Percentiles rank a stretch among this genome's conserved stretches.
These are phyloP conservation scores for Rubia tinctorum DNA, from an alignment of 305 asterid species.

Conservation along the genomic window DNA sequence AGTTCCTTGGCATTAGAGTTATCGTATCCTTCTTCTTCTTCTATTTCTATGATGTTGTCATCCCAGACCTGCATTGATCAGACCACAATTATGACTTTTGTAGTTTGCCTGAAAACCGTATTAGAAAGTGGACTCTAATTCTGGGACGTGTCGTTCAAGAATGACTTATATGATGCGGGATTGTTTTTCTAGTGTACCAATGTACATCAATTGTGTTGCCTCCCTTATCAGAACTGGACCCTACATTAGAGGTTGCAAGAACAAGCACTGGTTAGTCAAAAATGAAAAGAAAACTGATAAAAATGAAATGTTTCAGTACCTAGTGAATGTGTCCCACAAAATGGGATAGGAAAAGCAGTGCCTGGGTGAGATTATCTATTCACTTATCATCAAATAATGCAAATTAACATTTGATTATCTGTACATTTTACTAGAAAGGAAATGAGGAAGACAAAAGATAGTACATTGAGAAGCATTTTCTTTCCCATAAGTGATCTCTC, in stretches of 20 bases:
- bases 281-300: neutral
- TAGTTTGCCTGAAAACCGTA: too few species aligned
- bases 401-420: too few species aligned
- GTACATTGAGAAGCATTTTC: slow-evolving; percentile 41
- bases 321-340: slow-evolving; percentile 85
- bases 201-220: slow-evolving; percentile 62
- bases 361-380: too few species aligned
- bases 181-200: slow-evolving; percentile 70
- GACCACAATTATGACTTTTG: neutral
- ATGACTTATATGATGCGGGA: slow-evolving; percentile 72
- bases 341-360: slow-evolving; percentile 78
- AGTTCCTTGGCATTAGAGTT: slow-evolving; percentile 50
- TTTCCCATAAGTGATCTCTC: slow-evolving; percentile 37
- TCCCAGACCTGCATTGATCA: slow-evolving; percentile 49
- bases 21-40: slow-evolving; percentile 52
- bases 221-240: slow-evolving; percentile 42
- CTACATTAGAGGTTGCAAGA: slow-evolving; percentile 65
- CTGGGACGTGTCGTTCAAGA: neutral
- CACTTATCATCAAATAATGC: too few species aligned
- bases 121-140: too few species aligned
- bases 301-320: slow-evolving; percentile 31
- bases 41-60: slow-evolving; percentile 61
- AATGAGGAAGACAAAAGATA: too few species aligned
- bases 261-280: neutral
- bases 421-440: too few species aligned